A percentile compares a stretch with the other conserved stretches of the same genome.
phyloP scores from a whole-genome alignment of 2,329 filamentous ascomycete genomes.

The Akanthomyces lecanii region DNA sequence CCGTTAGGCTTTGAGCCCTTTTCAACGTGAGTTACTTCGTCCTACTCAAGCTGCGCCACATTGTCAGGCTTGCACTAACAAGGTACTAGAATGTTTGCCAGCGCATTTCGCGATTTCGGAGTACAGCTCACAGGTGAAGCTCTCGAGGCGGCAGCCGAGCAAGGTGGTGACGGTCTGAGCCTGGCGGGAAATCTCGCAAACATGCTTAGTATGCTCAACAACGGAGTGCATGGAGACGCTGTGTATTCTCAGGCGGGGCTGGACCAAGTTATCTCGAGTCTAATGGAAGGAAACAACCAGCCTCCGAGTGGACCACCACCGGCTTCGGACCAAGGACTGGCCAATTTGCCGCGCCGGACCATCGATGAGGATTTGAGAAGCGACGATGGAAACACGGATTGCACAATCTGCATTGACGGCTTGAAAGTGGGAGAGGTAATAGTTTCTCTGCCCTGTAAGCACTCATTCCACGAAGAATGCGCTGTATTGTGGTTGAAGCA shows the following conservation, averaged over 20 bases:
- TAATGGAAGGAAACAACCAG: slow-evolving; percentile 79
- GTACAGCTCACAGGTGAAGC: background rate
- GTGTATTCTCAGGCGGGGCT: slow-evolving; percentile 89
- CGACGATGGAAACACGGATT: slow-evolving; percentile 67
- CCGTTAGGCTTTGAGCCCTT: slow-evolving; percentile 37
- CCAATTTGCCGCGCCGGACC: slow-evolving; percentile 65
- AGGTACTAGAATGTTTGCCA: background rate
- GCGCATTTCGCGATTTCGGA: slow-evolving; percentile 11
- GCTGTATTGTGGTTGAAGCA: slow-evolving; percentile 80
- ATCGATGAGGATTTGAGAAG: slow-evolving; percentile 67
- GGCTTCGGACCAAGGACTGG: slow-evolving; percentile 71
- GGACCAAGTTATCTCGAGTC: slow-evolving; percentile 78
- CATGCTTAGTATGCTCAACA: slow-evolving; percentile 47
- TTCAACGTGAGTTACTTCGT: slow-evolving; percentile 40
- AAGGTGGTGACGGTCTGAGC: slow-evolving; percentile 27
- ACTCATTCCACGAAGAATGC: slow-evolving; percentile 89
- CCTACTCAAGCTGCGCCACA: background rate
- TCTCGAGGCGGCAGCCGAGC: slow-evolving; percentile 5
- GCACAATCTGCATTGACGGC: slow-evolving; percentile 91
- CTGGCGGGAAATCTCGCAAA: slow-evolving; percentile 48
- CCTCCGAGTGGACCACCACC: slow-evolving; percentile 73
- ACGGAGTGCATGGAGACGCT: slow-evolving; percentile 64
- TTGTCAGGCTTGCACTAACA: background rate
- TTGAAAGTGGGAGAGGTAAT: slow-evolving; percentile 70
- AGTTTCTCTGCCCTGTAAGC: slow-evolving; percentile 75